Percentiles rank a stretch among this genome's conserved stretches.
phyloP scores from a whole-genome alignment of 2,329 filamentous ascomycete genomes.

The Ophiobolus disseminans region DNA sequence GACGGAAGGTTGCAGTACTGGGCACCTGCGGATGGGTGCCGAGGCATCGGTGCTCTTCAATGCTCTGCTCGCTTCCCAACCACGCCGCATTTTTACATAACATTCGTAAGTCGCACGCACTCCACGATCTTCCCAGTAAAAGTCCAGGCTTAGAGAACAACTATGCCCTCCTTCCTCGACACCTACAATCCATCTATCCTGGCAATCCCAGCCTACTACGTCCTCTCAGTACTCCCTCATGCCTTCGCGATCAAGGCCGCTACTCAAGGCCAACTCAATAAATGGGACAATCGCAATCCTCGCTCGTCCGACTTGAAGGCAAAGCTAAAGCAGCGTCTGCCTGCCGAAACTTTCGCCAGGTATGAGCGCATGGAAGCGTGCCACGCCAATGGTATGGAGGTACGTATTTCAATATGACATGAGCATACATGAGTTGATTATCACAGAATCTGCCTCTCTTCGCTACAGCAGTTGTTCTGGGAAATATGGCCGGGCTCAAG shows the following conservation, averaged over 20 bases:
- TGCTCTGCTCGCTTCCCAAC: no score
- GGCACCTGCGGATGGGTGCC: no score
- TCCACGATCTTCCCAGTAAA: not conserved
- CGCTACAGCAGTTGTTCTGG: constrained; percentile 52
- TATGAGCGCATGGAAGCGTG: constrained; percentile 56
- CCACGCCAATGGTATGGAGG: constrained; percentile 56
- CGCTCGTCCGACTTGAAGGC: constrained; percentile 45
- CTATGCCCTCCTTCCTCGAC: constrained; percentile 25
- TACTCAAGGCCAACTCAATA: constrained; percentile 42
- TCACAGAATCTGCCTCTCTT: constrained; percentile 53
- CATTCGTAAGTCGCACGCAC: no score
- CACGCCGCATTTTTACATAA: not conserved
- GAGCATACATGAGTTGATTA: not conserved
- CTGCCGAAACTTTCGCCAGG: constrained; percentile 46
- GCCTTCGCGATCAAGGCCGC: constrained; percentile 47
- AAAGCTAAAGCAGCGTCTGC: constrained; percentile 47
- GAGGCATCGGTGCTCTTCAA: no score
- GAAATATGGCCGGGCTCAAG: constrained; percentile 50
- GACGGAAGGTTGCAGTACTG: no score
- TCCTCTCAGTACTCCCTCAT: constrained; percentile 52
- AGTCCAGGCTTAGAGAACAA: not conserved
- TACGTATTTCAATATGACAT: not conserved
- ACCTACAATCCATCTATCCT: constrained; percentile 51
- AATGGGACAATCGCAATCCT: constrained; percentile 55
- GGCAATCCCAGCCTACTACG: constrained; percentile 54